Evolutionary conservation across 768 basidiomycete genomes (phyloP).

Genomic region (Chalciporus piperatus): DNA sequence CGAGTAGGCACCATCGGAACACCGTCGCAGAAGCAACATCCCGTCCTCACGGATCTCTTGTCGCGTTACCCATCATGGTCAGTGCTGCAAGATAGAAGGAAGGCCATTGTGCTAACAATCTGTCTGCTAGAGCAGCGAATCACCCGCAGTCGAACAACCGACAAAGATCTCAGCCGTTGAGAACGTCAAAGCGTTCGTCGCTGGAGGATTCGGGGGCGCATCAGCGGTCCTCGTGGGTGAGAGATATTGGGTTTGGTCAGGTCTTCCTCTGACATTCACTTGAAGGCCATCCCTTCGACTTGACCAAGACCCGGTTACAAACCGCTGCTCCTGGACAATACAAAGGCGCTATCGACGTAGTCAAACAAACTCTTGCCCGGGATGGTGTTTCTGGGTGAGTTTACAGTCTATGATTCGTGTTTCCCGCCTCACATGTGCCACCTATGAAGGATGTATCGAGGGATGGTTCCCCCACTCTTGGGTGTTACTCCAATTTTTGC

Average conservation of each 20-base stretch:
- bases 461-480: conserved; percentile 88
- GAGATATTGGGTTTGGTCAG: conserved; percentile 22
- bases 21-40: conserved; percentile 1
- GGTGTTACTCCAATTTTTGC: conserved; percentile 99
- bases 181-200: conserved; percentile 79
- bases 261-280: neutral
- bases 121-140: conserved; percentile 23
- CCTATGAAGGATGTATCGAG: conserved; percentile 73
- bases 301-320: conserved; percentile 95
- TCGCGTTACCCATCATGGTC: conserved; percentile 25
- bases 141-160: conserved; percentile 16
- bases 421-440: neutral
- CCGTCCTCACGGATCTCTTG: neutral
- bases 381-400: conserved; percentile 85
- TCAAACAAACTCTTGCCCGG: conserved; percentile 83
- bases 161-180: conserved; percentile 32
- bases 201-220: conserved; percentile 91
- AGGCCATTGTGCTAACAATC: conserved; percentile 9
- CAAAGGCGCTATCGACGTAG: conserved; percentile 90
- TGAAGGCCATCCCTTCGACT: conserved; percentile 97
- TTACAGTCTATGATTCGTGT: neutral
- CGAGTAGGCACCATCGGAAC: neutral
- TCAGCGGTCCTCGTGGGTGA: conserved; percentile 86
- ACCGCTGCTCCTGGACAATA: conserved; percentile 88
- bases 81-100: conserved; percentile 1